Evolutionary conservation across 1,139 yeast species (phyloP), one percentile per base, ranked within the genome.

Genomic region (Suhomyces guaymorum): DNA sequence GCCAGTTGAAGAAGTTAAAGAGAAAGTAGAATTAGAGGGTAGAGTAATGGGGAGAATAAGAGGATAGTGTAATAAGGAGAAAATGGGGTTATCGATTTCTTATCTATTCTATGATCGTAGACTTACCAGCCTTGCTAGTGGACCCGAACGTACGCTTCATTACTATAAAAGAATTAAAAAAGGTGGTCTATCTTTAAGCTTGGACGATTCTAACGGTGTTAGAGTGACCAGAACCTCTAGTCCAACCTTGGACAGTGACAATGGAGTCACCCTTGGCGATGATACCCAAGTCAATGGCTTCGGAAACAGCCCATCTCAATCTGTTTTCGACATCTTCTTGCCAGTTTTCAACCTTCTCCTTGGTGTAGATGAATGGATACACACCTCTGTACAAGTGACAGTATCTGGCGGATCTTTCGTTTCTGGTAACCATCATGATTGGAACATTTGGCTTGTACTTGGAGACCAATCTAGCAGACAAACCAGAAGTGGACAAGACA

Each of bases 401-500:
- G 73, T 81, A 89, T 73, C 97, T 87, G 43, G 97, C 96, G 48
- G 96, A 80, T 62, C 82, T 75, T 58, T 77, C 81, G 74, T 89
- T 89, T 80, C 98, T 86, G 55, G 99, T 92, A 52, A 92, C 95
- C 96, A 92, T 89, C 73, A 92, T 80, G 60, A 92, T 86, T 59
- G 99, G 99, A 62, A 94, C 87, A 64, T 83, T 80, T 60, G 99
- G 98, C 77, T 96, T 85, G 78, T 89, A 92, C 77, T 94, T 92
- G 57, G 98, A 85, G 49, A 89, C 86, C 60, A 90, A 82, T 77
- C 97, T 89, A 37, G 97, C 95, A 49, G 97, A 87, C 54, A 80
- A 75, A 66, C 98, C 98, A 40, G 95, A 78, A 53, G 97, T 92
- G 38, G 97, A 89, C 61, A 92, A 78, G 46, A 89, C 97, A 59